Evolutionary conservation across 371 early-diverging fungal genomes (phyloP).

Genomic region (Rhizopus stolonifer): DNA sequence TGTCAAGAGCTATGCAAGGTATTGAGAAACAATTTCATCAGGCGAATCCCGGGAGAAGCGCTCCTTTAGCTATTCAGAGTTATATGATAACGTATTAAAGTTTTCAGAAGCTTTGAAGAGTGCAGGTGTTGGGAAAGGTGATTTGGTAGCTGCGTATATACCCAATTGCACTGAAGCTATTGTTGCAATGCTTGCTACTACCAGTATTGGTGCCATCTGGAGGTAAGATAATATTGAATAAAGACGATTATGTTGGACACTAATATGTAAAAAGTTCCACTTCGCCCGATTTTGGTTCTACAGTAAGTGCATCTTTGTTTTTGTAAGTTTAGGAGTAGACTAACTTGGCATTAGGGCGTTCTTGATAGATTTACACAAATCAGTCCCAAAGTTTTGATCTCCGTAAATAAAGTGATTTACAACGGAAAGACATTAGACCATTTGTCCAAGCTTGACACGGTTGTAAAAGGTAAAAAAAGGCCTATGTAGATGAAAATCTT

Average conservation of each 20-base stretch:
- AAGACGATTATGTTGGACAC: background rate
- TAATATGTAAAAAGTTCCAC: conserved; percentile 52
- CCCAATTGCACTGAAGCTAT: conserved; percentile 89
- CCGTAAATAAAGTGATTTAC: conserved; percentile 86
- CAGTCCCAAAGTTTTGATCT: conserved; percentile 89
- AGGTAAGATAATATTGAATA: conserved; percentile 68
- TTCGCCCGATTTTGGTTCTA: conserved; percentile 94
- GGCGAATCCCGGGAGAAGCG: conserved; percentile 52
- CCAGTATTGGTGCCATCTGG: conserved; percentile 95
- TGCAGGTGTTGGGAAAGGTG: conserved; percentile 77
- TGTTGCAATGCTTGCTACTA: conserved; percentile 89
- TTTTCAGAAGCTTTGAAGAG: conserved; percentile 74
- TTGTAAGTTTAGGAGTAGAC: conserved; percentile 4
- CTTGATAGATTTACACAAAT: conserved; percentile 95
- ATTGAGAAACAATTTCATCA: no score
- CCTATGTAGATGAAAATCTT: no score
- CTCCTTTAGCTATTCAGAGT: conserved; percentile 72
- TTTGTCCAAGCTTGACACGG: conserved; percentile 71
- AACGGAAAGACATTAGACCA: conserved; percentile 88
- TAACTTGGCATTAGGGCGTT: conserved; percentile 68
- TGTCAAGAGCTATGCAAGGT: no score
- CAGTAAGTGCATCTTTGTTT: conserved; percentile 42
- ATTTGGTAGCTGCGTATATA: conserved; percentile 92
- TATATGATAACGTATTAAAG: conserved; percentile 70
- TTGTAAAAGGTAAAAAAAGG: conserved; percentile 55